These are phyloP conservation scores for Neurospora sp. DNA, from an alignment of 495 filamentous ascomycete species.

Conservation along the genomic window DNA sequence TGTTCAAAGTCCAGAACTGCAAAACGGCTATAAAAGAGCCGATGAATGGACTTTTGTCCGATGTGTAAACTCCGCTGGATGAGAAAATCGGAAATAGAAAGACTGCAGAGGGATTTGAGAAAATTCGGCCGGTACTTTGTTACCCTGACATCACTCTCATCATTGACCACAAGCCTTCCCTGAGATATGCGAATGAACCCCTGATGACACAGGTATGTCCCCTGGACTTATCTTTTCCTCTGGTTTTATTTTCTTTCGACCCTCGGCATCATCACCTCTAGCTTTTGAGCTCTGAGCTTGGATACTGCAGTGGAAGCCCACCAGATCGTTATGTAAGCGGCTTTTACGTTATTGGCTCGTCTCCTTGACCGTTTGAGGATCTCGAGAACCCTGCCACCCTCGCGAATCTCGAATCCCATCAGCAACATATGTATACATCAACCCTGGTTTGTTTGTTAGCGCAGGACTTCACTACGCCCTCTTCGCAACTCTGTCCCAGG, in stretches of 20 bases:
- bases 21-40: not conserved
- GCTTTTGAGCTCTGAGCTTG: not conserved
- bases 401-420: not conserved
- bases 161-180: not conserved
- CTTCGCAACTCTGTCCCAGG: no score
- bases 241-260: not conserved
- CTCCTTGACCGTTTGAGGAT: not conserved
- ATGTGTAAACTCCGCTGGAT: not conserved
- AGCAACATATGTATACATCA: not conserved
- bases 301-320: no score
- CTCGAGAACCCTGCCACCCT: not conserved
- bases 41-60: not conserved
- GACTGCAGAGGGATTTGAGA: not conserved
- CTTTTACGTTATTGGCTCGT: no score
- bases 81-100: not conserved
- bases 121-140: not conserved
- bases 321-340: not conserved
- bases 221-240: not conserved
- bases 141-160: not conserved
- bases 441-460: no score
- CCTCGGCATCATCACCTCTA: not conserved
- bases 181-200: not conserved
- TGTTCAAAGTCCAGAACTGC: not conserved
- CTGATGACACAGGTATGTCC: not conserved
- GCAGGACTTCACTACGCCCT: no score